These are phyloP conservation scores for Helianthus tuberosus DNA, from an alignment of 129 eudicot genomes.

Conservation along the genomic window DNA sequence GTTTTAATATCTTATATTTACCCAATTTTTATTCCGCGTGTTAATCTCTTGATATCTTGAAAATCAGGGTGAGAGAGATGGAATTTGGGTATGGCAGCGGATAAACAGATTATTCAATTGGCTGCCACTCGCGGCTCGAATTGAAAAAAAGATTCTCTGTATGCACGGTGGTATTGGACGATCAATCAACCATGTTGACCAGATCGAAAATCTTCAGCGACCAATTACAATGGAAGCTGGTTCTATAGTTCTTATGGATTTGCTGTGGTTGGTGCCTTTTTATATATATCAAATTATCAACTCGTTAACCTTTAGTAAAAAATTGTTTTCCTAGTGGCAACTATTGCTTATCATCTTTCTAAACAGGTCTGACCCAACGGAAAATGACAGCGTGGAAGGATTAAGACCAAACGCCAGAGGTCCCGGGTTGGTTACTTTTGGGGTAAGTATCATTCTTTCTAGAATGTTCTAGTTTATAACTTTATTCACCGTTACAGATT, in stretches of 20 bases:
- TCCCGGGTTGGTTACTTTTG: conserved; percentile 97
- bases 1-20: background rate
- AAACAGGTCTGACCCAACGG: conserved; percentile 99
- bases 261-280: conserved; percentile 64
- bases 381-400: conserved; percentile 97
- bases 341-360: background rate
- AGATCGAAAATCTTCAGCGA: conserved; percentile 84
- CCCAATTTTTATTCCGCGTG: background rate
- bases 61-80: conserved; percentile 94
- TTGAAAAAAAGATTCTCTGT: conserved; percentile 92
- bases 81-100: conserved; percentile 97
- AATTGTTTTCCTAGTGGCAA: conserved; percentile 11
- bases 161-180: conserved; percentile 99
- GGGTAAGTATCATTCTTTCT: conserved; percentile 61
- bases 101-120: conserved; percentile 91
- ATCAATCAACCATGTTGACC: conserved; percentile 88
- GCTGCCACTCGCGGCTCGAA: conserved; percentile 93
- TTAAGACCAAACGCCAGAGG: conserved; percentile 98
- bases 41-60: conserved; percentile 14
- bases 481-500: background rate
- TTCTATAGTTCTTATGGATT: conserved; percentile 93
- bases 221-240: conserved; percentile 99
- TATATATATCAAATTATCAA: background rate
- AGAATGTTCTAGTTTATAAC: background rate
- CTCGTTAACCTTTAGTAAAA: background rate